Evolutionary conservation across 139 green algal species (phyloP).

Genomic region (Chlorella ohadii): DNA sequence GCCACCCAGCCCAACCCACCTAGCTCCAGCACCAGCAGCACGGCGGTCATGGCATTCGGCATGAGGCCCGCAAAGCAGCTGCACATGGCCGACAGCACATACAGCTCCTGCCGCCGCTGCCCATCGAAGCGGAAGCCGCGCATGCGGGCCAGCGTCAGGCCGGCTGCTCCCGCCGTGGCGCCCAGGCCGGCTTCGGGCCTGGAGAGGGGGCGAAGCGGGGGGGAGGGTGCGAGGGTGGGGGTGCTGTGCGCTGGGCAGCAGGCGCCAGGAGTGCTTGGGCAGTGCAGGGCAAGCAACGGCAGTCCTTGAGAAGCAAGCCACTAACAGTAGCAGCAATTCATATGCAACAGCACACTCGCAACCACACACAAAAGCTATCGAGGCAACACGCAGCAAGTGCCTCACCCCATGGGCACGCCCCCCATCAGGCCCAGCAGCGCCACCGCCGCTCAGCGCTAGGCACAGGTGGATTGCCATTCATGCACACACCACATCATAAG

Average conservation of each 20-base stretch:
- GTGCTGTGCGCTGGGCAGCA: too few relatives aligned
- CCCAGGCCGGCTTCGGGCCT: conserved; percentile 8
- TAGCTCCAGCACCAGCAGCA: conserved; percentile 19
- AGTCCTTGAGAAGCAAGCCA: too few relatives aligned
- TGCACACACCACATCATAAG: neutral
- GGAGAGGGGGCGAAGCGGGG: too few relatives aligned
- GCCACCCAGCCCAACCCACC: neutral
- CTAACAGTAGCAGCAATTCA: too few relatives aligned
- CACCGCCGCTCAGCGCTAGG: neutral
- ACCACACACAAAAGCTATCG: too few relatives aligned
- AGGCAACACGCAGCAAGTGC: too few relatives aligned
- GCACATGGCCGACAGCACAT: conserved; percentile 6
- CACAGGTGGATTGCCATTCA: neutral
- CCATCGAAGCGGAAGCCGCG: neutral
- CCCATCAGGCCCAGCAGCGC: too few relatives aligned
- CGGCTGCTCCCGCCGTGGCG: neutral
- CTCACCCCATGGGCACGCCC: too few relatives aligned
- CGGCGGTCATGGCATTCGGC: neutral
- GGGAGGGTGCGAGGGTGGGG: too few relatives aligned
- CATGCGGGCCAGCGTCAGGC: neutral
- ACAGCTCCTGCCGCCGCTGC: neutral
- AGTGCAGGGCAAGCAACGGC: too few relatives aligned
- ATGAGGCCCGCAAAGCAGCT: neutral
- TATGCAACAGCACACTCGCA: too few relatives aligned
- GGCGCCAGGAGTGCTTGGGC: too few relatives aligned